These are phyloP conservation scores for Pseudogymnoascus sp. DNA, from an alignment of 2,329 filamentous ascomycete genomes.

Conservation along the genomic window DNA sequence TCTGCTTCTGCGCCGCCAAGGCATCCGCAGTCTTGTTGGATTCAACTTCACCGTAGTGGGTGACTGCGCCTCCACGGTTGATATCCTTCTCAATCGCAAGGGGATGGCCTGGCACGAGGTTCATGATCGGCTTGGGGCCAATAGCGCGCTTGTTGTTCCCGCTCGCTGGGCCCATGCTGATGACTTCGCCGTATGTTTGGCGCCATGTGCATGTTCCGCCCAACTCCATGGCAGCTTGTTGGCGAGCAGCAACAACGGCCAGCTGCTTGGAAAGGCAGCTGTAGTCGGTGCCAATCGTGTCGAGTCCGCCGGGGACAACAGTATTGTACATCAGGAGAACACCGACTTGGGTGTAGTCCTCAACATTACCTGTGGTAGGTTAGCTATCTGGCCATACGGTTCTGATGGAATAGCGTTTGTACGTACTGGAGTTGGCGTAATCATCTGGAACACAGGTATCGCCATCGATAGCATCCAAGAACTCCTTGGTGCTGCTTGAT, in stretches of 20 bases:
- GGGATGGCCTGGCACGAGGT: not conserved
- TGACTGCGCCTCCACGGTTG: not conserved
- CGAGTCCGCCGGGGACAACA: conserved; percentile 24
- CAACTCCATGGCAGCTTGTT: not conserved
- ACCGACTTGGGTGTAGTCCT: conserved; percentile 26
- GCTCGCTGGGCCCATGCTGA: not conserved
- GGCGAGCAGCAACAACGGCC: not conserved
- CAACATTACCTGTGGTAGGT: conserved; percentile 18
- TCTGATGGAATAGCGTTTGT: conserved; percentile 17
- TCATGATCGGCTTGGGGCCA: not conserved
- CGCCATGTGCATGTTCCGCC: conserved; percentile 1
- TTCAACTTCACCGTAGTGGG: not conserved
- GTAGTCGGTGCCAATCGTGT: conserved; percentile 21
- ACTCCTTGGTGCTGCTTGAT: conserved; percentile 5
- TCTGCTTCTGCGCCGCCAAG: not conserved
- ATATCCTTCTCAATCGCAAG: not conserved
- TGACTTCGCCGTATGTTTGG: not conserved
- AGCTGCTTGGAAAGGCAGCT: conserved; percentile 21
- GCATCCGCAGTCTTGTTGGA: not conserved
- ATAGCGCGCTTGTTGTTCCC: not conserved
- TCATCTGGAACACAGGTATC: conserved; percentile 12
- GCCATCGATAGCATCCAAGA: not conserved
- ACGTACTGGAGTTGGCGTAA: conserved; percentile 18
- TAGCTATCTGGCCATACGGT: conserved; percentile 14
- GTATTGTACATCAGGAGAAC: conserved; percentile 24